Percentiles rank a stretch among this genome's conserved stretches.
phyloP scores from a whole-genome alignment of 2,329 filamentous ascomycete species.

The Ilyonectria sp. region DNA sequence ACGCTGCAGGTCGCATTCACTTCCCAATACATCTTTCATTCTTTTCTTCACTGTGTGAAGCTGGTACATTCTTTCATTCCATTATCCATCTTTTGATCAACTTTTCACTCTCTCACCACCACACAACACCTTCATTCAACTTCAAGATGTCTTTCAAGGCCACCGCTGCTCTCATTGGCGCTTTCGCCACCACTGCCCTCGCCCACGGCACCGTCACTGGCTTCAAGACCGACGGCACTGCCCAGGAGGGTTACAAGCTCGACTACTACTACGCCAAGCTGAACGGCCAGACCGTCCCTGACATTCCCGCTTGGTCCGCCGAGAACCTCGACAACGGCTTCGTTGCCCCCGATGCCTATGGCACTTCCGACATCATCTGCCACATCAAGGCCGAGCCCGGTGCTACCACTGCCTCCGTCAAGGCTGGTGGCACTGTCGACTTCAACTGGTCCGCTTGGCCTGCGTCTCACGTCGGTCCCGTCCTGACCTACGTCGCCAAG shows the following conservation, averaged over 20 bases:
- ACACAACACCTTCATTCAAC: constrained; percentile 1
- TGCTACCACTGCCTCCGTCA: constrained; percentile 52
- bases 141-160: constrained; percentile 44
- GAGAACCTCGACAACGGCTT: constrained; percentile 66
- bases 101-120: constrained; percentile 14
- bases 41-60: constrained; percentile 51
- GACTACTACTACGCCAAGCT: constrained; percentile 45
- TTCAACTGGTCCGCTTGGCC: constrained; percentile 62
- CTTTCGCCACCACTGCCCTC: constrained; percentile 42
- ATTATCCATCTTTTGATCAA: constrained; percentile 5
- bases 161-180: constrained; percentile 37
- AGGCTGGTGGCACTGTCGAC: constrained; percentile 59
- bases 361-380: constrained; percentile 62
- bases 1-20: constrained; percentile 35
- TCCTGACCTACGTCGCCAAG: constrained; percentile 76
- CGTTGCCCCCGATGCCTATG: constrained; percentile 59
- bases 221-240: constrained; percentile 43
- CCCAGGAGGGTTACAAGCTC: constrained; percentile 36
- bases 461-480: constrained; percentile 64
- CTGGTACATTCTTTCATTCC: constrained; percentile 39
- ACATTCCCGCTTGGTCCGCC: constrained; percentile 58
- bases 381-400: constrained; percentile 58
- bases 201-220: constrained; percentile 45
- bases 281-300: constrained; percentile 34
- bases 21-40: constrained; percentile 34